Evolutionary conservation across 495 filamentous ascomycete genomes (phyloP), one percentile per base, ranked within the genome.

Genomic region (Annulohypoxylon bovei): DNA sequence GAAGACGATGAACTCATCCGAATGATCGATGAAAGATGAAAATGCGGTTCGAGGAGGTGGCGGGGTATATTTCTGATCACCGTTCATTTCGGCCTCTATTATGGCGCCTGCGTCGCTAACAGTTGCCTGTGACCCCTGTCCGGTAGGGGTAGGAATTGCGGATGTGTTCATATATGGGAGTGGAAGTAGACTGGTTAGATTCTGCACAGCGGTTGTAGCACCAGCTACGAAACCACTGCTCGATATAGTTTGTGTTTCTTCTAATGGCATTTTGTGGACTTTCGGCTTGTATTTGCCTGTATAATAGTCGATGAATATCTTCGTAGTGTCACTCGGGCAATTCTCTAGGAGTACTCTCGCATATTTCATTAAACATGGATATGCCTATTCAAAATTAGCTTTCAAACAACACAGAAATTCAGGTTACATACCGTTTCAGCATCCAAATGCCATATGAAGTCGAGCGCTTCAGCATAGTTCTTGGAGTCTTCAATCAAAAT

Each of bases 401-500:
- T 30, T 23, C 0, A 6, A 71, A 65, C 33, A 58, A 37, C 16
- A 46, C 33, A 0, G 18, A 12, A 57, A 25, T 23, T 1, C 20
- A 56, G 22, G 52, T 55, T 23, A 82, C 89, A 75, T 78, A 94
- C 93, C 61, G 86, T 81, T 65, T 93, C 90, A n/a, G 96, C 89
- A 59, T 97, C 92, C 32, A 97, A 79, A 25, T 91, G 87, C 85
- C 92, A 94, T 56, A 98, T 94, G 68, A 97, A 99, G 65, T 94
- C 88, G 11, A 98, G 82, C 1, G 95, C 95, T 73, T 96, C 92
- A 4, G 86, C 85, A 75, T 97, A 97, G 49, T 91, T 88, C 75
- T 95, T 94, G 0, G 93, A 93, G 73, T 99, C 94, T 77, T 99
- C 95, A 42, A 98, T 94, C 57, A 99, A 76, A 40, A 99, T 97